Base-by-base conservation (phyloP, 2,329 filamentous ascomycete genomes). In the Coniella lustricola region DNA sequence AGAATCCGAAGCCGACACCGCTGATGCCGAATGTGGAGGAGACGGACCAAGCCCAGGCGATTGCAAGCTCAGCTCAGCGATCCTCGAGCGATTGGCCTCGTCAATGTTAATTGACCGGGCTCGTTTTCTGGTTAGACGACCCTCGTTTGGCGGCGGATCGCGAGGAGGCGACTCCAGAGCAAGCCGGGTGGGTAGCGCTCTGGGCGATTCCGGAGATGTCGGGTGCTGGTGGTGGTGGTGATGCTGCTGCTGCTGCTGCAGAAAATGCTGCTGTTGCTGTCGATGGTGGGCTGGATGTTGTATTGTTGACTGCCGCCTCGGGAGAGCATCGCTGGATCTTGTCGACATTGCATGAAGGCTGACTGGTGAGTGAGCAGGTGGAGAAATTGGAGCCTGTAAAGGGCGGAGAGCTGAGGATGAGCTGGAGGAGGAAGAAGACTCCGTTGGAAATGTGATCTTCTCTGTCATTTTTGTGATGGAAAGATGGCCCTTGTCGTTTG, bases 101-200 rank as follows among this genome's bases (percentile, higher is more conserved):
- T 66, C 66, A 34, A 68, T 65, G 53, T 70, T 68, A 59, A 73
- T 69, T 44, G 72, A 69, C 38, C 69, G 67, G 34, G 71, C 64
- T 51, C 74, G 67, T 59, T 75, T 76, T 56, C 66, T 56, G 33
- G 54, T 59, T 48, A 57, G 47, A 25, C 56, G 55, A 17, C 57
- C 55, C 18, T 46, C 51, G 13, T 34, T 25, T 7, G 38, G 38
- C 7, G 38, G 22, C 13, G 17, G 38, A 10, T 29, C n/a, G 3
- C 17, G 21, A 31, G 3, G n/a, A 31, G 38, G 22, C 5, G 25
- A 29, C 25, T 29, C 25, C 5, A 29, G 25, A 16, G 40, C 17
- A 29, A 48, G 40, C 8, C 40, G 41, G n/a, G 44, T 35, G 32
- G 44, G 45, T 3, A 33, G 16, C 5, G 25, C 25, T 29, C 25